Conservation (phyloP, 169 alveolate genomes). For the Plasmodium coatneyi region DNA sequence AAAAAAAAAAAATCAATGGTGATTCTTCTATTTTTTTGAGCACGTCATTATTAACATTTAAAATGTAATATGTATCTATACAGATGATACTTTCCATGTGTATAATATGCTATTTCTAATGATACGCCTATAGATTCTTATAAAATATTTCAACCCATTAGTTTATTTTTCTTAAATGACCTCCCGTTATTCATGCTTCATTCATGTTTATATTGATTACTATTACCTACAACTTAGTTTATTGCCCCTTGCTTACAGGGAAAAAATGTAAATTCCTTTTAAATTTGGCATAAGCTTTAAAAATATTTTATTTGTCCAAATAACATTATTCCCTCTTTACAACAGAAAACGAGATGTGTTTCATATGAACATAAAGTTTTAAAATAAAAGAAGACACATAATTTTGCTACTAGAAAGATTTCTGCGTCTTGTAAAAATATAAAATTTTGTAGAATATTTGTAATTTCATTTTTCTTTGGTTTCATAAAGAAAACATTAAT, state of each 20-base stretch:
- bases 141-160: background rate
- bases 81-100: background rate
- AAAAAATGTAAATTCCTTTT: background rate
- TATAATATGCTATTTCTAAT: background rate
- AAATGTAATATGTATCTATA: background rate
- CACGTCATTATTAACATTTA: background rate
- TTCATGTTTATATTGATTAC: background rate
- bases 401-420: background rate
- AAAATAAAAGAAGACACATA: background rate
- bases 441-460: background rate
- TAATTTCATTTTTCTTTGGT: conserved; percentile 1
- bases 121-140: background rate
- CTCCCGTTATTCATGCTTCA: background rate
- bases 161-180: background rate
- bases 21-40: background rate
- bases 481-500: background rate
- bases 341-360: background rate
- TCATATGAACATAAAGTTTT: background rate
- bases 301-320: background rate
- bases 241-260: background rate
- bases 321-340: background rate
- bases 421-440: background rate
- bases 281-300: background rate
- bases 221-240: background rate
- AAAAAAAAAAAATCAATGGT: background rate